phyloP scores from a whole-genome alignment of 1,284 basidiomycete species.

The Tremellales sp. region DNA sequence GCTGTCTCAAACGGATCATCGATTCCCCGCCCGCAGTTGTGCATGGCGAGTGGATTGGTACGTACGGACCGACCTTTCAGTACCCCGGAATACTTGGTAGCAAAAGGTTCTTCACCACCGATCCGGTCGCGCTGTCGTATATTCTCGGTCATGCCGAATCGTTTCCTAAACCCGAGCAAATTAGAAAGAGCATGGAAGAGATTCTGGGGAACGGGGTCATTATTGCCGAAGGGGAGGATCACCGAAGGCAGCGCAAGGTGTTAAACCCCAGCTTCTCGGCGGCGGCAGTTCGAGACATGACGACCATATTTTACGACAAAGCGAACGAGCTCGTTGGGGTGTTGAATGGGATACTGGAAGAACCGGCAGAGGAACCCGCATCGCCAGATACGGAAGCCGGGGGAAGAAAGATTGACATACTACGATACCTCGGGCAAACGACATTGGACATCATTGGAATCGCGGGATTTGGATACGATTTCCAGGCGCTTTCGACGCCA shows the following conservation, averaged over 20 bases:
- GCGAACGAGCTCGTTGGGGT: constrained; percentile 54
- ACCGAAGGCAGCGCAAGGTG: constrained; percentile 54
- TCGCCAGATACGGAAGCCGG: constrained; percentile 21
- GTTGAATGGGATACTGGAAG: constrained; percentile 13
- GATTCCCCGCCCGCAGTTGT: constrained; percentile 11
- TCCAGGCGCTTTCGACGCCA: constrained; percentile 47
- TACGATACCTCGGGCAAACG: constrained; percentile 45
- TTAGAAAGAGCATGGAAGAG: constrained; percentile 55
- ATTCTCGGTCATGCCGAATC: constrained; percentile 60
- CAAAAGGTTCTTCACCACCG: constrained; percentile 57
- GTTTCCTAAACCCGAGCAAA: constrained; percentile 64
- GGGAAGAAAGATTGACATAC: constrained; percentile 2
- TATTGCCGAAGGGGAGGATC: constrained; percentile 51
- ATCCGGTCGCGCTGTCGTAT: constrained; percentile 59
- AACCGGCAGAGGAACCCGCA: constrained; percentile 5
- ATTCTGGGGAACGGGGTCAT: constrained; percentile 45
- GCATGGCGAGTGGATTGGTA: constrained; percentile 20
- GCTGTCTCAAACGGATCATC: constrained; percentile 20
- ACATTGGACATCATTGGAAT: constrained; percentile 69
- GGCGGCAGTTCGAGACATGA: constrained; percentile 45
- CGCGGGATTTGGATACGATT: constrained; percentile 65
- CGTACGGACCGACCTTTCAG: constrained; percentile 21
- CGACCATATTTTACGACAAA: constrained; percentile 63
- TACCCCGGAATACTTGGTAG: constrained; percentile 26
- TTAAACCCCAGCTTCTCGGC: constrained; percentile 50